Percentiles rank a stretch among this genome's conserved stretches.
phyloP scores from a whole-genome alignment of 148 eudicot genomes.

The Dysphania ambrosioides region DNA sequence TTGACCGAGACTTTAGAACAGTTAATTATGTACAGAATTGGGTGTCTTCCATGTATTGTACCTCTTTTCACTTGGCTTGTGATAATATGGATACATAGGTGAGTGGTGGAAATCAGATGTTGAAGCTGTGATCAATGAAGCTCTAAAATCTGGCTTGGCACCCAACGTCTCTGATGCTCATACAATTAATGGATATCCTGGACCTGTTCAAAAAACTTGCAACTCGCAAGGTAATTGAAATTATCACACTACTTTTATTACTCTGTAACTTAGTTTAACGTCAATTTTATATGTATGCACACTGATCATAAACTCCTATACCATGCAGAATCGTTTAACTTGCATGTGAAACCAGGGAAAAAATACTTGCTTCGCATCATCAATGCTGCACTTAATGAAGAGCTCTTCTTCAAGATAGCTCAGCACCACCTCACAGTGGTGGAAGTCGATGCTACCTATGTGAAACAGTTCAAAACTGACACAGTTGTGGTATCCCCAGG shows the following conservation, averaged over 20 bases:
- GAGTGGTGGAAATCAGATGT: not conserved
- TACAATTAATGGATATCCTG: not conserved
- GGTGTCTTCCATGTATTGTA: too few species aligned
- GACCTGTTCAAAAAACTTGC: not conserved
- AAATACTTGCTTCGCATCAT: constrained; percentile 17
- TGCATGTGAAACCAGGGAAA: constrained; percentile 13
- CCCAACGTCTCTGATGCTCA: not conserved
- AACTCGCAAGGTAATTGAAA: not conserved
- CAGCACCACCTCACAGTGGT: constrained; percentile 16
- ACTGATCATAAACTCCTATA: not conserved
- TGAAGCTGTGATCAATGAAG: not conserved
- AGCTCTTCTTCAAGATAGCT: constrained; percentile 15
- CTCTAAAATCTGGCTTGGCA: not conserved
- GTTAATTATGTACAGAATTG: too few species aligned
- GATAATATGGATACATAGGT: not conserved
- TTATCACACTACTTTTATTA: too few species aligned
- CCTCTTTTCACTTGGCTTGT: not conserved
- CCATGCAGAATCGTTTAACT: constrained; percentile 6
- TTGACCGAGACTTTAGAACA: too few species aligned
- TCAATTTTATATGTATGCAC: too few species aligned
- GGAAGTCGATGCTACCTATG: constrained; percentile 50
- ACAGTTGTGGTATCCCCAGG: constrained; percentile 52
- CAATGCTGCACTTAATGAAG: constrained; percentile 14
- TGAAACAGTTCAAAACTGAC: constrained; percentile 43
- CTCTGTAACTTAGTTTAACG: too few species aligned